Base-by-base conservation (phyloP, 1,139 yeast genomes). In the Schwanniomyces etchellsii region DNA sequence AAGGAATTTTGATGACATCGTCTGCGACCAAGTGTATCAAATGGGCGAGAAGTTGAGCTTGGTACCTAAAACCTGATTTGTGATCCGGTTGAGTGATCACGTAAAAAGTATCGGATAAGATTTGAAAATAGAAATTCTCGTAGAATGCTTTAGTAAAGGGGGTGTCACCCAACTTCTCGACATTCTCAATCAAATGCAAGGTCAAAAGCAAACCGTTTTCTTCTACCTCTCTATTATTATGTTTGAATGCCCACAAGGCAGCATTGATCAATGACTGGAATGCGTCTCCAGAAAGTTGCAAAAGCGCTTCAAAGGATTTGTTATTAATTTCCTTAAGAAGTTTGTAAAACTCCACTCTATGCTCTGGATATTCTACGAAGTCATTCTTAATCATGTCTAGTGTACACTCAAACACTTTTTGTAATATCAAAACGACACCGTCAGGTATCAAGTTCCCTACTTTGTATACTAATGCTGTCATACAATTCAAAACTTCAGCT, bases 51-150 rank as follows among this genome's bases (percentile, higher is more conserved):
- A 93, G 70, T 50, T 83, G 83, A 4, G 95, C 72, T 63, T 93
- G 98, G 46, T 79, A 74, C 42, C 83, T 75, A 64, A 93, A 93
- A 2, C 97, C 98, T 14, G 97, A 85, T 60, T 91, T 91, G 57
- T 93, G 99, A 55, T 91, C 99, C 5, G 96, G 83, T 56, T 93
- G 98, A 3, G 98, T 91, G 35, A 93, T 71, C 18, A 91, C 98
- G 48, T 76, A 85, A 53, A 93, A 89, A 2, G 95, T 82, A 55
- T 91, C 98, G 33, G 93, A 80, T 42, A 91, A 74, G 38, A 93
- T 86, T 36, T 86, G 82, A 68, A 88, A 83, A 58, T 84, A 89
- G 54, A 82, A 93, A 50, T 80, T 85, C 51, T 81, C 80, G 64
- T 85, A 93, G 54, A 93, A 93, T 20, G 84, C 89, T 47, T 81